Evolutionary conservation across 805 yeast genomes (phyloP).

Genomic region (Hanseniaspora pseudoguilliermondii): DNA sequence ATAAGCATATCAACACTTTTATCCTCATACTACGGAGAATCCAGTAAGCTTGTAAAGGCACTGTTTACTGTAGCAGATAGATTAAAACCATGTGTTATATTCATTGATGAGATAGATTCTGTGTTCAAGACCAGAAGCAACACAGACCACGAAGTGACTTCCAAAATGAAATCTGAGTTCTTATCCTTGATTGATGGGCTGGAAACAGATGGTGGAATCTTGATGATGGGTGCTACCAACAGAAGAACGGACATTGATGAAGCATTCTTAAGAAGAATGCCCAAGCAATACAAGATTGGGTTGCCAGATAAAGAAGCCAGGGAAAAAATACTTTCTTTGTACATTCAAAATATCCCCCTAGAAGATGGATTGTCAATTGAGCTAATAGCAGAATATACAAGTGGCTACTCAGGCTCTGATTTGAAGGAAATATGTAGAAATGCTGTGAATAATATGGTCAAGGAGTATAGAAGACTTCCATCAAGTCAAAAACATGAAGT

Average conservation of each 20-base stretch:
- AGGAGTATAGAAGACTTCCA: conserved; percentile 57
- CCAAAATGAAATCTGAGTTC: conserved; percentile 87
- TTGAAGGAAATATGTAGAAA: conserved; percentile 82
- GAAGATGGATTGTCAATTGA: conserved; percentile 51
- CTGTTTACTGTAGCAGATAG: conserved; percentile 80
- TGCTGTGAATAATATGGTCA: conserved; percentile 80
- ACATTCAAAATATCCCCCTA: conserved; percentile 52
- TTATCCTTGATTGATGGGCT: conserved; percentile 98
- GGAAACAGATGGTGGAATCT: conserved; percentile 57
- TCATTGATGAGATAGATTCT: conserved; percentile 93
- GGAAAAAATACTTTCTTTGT: conserved; percentile 50
- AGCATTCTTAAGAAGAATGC: conserved; percentile 87
- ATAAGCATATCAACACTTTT: conserved; percentile 85
- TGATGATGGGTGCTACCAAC: conserved; percentile 91
- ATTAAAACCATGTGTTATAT: conserved; percentile 85
- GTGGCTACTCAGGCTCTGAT: conserved; percentile 81
- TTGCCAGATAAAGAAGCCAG: conserved; percentile 63
- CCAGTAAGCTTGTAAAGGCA: conserved; percentile 87
- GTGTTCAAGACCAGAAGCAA: conserved; percentile 75
- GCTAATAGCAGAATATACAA: conserved; percentile 47
- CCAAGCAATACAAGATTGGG: conserved; percentile 70
- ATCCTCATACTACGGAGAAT: conserved; percentile 98
- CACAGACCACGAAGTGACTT: conserved; percentile 87
- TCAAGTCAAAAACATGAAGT: conserved; percentile 32
- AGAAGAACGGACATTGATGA: conserved; percentile 82